Percentiles rank a stretch among this genome's conserved stretches.
Evolutionary conservation across 495 filamentous ascomycete species (phyloP).

Genomic region (Venustampulla echinocandica): DNA sequence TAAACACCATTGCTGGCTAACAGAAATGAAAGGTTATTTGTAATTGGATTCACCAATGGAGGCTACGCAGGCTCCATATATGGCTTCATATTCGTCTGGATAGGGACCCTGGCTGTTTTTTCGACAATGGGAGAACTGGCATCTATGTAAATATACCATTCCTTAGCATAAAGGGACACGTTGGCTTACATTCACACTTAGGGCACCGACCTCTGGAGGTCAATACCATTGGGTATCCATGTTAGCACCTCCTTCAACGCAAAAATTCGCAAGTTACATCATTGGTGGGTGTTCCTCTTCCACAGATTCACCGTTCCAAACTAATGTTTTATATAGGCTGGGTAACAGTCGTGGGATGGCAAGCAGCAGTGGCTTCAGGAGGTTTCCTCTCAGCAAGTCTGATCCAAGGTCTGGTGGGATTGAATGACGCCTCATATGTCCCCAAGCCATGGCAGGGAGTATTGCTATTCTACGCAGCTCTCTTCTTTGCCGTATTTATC

Average conservation of each 20-base stretch:
- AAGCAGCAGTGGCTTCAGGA: conserved; percentile 44
- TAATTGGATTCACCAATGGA: conserved; percentile 24
- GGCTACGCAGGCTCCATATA: conserved; percentile 43
- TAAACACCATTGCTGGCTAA: not conserved
- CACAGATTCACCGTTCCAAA: conserved; percentile 11
- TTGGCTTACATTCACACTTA: conserved; percentile 23
- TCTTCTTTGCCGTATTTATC: conserved; percentile 15
- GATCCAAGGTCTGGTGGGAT: conserved; percentile 33
- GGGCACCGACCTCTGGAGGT: conserved; percentile 39
- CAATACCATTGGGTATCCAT: conserved; percentile 55
- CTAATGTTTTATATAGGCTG: conserved; percentile 31
- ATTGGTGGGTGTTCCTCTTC: conserved; percentile 37
- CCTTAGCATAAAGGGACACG: not conserved
- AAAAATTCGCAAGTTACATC: conserved; percentile 40
- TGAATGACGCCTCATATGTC: conserved; percentile 33
- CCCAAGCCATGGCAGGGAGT: conserved; percentile 39
- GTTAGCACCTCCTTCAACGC: conserved; percentile 40
- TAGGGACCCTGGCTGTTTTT: conserved; percentile 34
- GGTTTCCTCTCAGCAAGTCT: conserved; percentile 35
- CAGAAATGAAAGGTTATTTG: not conserved
- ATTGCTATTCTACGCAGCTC: conserved; percentile 29
- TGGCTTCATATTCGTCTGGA: conserved; percentile 40
- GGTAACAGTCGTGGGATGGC: conserved; percentile 54
- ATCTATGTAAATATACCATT: conserved; percentile 26
- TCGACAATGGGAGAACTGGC: conserved; percentile 36